Base-by-base conservation (phyloP, 495 filamentous ascomycete genomes). In the Glonium stellatum region DNA sequence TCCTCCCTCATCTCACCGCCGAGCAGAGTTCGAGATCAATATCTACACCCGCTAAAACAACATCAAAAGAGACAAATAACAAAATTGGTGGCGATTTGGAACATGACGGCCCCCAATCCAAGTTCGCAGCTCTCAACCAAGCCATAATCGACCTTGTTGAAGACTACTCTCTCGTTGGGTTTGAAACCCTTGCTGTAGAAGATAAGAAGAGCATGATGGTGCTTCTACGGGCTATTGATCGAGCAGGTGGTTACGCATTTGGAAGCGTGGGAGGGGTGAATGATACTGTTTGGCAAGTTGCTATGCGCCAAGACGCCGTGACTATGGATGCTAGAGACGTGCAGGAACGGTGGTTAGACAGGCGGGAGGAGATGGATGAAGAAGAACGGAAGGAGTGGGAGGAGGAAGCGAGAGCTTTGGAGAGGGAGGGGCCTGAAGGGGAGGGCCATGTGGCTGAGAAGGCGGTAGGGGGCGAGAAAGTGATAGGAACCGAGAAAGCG, bases 161-260 rank as follows among this genome's bases (percentile, higher is more conserved):
- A 66, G 87, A 87, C 59, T 98, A 96, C 69, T 85, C 84, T 5
- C 81, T 98, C 1, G 90, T 97, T 0, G 82, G 82, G 2, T 98
- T 96, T 69, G 90, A 97, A 72, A 95, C 93, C 1, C 77, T 98
- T 54, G 92, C 92, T 0, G 91, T 98, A 5, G 93, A 98, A 70
- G 91, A 98, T 73, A 95, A 92, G 73, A 87, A 84, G 74, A 92
- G 87, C 68, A 96, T 98, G 91, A 95, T 92, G 84, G 85, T 84
- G 62, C 78, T 98, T 8, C 73, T 98, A 44, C 82, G 85, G 50
- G 83, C 88, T 0, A 89, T 98, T 62, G 93, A 98, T 72, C 82
- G 92, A 23, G 91, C 93, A 0, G 84, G 88, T 2, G 93, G 93
- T 0, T 97, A 97, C 73, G 92, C 86, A 0, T 97, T 98, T 76